Percentiles rank a stretch among this genome's conserved stretches.
Conservation (phyloP, 768 basidiomycete genomes). For the Mrakia blollopis region DNA sequence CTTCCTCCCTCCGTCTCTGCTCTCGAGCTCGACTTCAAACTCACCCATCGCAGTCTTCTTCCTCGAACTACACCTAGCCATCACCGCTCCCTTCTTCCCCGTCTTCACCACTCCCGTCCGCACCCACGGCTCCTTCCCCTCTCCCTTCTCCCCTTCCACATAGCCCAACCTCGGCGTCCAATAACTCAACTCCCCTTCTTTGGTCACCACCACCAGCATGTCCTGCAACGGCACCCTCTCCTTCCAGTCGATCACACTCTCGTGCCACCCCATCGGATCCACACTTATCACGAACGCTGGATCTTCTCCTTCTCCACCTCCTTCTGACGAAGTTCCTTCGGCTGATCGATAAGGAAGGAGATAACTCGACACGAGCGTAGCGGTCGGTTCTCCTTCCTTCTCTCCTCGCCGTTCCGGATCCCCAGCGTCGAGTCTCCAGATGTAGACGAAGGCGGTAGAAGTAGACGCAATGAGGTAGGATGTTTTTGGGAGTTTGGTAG, state of each 20-base stretch:
- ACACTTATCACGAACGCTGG: conserved; percentile 60
- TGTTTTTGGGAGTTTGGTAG: conserved; percentile 35
- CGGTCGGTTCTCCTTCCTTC: conserved; percentile 45
- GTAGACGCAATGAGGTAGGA: conserved; percentile 41
- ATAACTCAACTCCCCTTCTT: conserved; percentile 73
- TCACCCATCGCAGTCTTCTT: conserved; percentile 85
- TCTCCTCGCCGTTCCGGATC: conserved; percentile 14
- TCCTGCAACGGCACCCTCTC: conserved; percentile 48
- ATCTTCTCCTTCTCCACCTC: conserved; percentile 48
- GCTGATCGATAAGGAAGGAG: conserved; percentile 58
- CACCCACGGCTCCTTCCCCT: conserved; percentile 47
- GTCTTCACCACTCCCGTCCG: conserved; percentile 54
- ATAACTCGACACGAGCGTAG: conserved; percentile 58
- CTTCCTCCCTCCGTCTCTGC: conserved; percentile 50
- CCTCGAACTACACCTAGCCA: conserved; percentile 78
- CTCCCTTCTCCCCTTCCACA: conserved; percentile 25
- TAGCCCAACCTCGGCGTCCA: conserved; percentile 61
- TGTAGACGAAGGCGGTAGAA: conserved; percentile 37
- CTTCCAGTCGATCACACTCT: conserved; percentile 42
- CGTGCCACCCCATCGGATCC: conserved; percentile 46
- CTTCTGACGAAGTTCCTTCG: conserved; percentile 43
- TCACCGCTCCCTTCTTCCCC: conserved; percentile 58
- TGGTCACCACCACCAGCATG: conserved; percentile 70
- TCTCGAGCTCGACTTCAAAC: conserved; percentile 54
- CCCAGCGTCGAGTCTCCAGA: conserved; percentile 35